Evolutionary conservation across 768 basidiomycete genomes (phyloP).

Genomic region (Udeniomyces megalosporus): DNA sequence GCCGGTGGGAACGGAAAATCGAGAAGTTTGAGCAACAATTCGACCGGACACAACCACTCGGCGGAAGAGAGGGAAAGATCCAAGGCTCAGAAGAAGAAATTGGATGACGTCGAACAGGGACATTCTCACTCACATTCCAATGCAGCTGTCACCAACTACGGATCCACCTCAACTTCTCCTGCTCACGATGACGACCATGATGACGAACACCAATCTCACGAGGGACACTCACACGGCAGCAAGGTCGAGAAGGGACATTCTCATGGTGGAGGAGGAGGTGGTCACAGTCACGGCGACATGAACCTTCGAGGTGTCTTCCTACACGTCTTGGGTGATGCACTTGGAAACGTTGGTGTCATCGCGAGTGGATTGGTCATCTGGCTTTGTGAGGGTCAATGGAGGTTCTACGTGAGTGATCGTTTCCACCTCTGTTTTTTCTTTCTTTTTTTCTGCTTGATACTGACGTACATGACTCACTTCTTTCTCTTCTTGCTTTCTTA

Average conservation of each 20-base stretch:
- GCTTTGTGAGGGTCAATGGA: slow-evolving; percentile 32
- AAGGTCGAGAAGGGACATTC: slow-evolving; percentile 9
- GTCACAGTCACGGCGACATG: slow-evolving; percentile 52
- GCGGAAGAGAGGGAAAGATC: not conserved
- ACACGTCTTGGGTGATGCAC: slow-evolving; percentile 55
- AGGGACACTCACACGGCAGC: slow-evolving; percentile 16
- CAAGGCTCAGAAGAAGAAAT: slow-evolving; percentile 15
- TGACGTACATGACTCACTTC: not conserved
- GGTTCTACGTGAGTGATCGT: slow-evolving; percentile 21
- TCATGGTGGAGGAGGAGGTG: slow-evolving; percentile 22
- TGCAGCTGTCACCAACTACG: not conserved
- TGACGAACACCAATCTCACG: too few relatives aligned
- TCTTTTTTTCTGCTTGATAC: not conserved
- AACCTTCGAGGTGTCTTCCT: slow-evolving; percentile 93
- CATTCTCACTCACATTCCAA: slow-evolving; percentile 13
- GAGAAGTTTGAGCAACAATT: not conserved
- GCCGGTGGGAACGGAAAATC: not conserved
- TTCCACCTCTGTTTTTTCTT: not conserved
- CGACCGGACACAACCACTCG: not conserved
- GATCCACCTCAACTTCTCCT: not conserved
- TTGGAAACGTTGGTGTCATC: slow-evolving; percentile 96
- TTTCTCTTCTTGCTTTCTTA: slow-evolving; percentile 55
- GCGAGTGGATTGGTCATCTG: slow-evolving; percentile 87
- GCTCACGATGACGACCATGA: not conserved
- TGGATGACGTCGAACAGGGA: slow-evolving; percentile 17